phyloP scores from a whole-genome alignment of 2,329 filamentous ascomycete genomes.

The Phialophora chinensis region DNA sequence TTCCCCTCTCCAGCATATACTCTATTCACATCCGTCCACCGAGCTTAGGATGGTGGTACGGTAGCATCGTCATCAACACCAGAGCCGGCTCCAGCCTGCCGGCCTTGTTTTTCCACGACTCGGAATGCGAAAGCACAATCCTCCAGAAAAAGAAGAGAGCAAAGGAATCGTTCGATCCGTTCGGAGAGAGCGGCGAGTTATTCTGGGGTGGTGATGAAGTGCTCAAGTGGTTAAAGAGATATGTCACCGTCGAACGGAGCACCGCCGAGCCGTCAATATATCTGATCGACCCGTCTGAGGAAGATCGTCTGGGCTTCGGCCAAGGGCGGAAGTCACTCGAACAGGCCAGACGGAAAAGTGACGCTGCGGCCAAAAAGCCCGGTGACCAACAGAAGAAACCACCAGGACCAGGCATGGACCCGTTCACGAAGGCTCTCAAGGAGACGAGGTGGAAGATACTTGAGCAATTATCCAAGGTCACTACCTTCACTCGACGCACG shows the following conservation, averaged over 20 bases:
- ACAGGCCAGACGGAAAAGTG: slow-evolving; percentile 43
- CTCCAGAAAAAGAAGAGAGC: slow-evolving; percentile 87
- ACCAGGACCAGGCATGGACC: slow-evolving; percentile 69
- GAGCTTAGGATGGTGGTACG: slow-evolving; percentile 98
- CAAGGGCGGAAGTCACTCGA: slow-evolving; percentile 59
- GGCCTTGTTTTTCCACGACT: slow-evolving; percentile 96
- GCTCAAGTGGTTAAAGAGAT: slow-evolving; percentile 84
- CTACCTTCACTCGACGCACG: slow-evolving; percentile 89
- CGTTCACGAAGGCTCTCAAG: slow-evolving; percentile 89
- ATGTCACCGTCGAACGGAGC: slow-evolving; percentile 81
- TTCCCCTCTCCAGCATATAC: slow-evolving; percentile 89
- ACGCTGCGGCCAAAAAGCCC: slow-evolving; percentile 50
- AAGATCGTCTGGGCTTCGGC: slow-evolving; percentile 83
- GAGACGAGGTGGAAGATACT: slow-evolving; percentile 95
- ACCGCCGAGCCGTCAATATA: slow-evolving; percentile 89
- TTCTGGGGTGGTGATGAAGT: slow-evolving; percentile 99
- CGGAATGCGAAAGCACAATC: slow-evolving; percentile 94
- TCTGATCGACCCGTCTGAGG: slow-evolving; percentile 81
- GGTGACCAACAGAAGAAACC: slow-evolving; percentile 43
- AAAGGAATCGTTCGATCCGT: slow-evolving; percentile 86
- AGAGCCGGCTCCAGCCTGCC: slow-evolving; percentile 90
- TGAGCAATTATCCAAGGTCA: slow-evolving; percentile 96
- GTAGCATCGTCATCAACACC: slow-evolving; percentile 91
- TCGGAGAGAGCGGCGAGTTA: slow-evolving; percentile 80
- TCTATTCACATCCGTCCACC: slow-evolving; percentile 88